Evolutionary conservation across 169 alveolate species (phyloP), one percentile per base, ranked within the genome.

Genomic region (Plasmodium coatneyi): DNA sequence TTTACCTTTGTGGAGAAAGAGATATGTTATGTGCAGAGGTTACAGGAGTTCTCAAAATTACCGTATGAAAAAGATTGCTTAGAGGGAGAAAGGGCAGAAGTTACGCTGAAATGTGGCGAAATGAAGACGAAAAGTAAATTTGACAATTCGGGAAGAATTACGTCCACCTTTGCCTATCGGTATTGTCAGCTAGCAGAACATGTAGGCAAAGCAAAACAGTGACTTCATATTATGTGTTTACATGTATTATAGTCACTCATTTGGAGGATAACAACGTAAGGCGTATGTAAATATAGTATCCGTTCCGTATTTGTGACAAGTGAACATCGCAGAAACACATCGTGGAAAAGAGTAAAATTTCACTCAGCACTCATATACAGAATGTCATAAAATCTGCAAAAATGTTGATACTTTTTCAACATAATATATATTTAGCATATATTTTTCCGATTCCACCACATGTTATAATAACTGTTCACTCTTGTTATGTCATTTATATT

Each of bases 11-110:
- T 87, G 72, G 93, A 87, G 25, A 95, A 95, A 49, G 96, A 95
- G 52, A 95, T 95, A 96, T 95, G 96, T 22, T 78, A 82, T 79
- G 87, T 87, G 25, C 89, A 87, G 43, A 76, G 89, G 43, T 46
- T 87, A 78, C 87, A 87, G 72, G 93, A 87, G 46, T 87, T 76
- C 28, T 19, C 87, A 12, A 56, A 87, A 79, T 52, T 78, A 49
- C 9, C 56, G 70, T n/a, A 78, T 46, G 82, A 76, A 54, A 36
- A 72, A 25, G 12, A 39, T 16, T 71, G 19, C 52, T 36, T 84
- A 52, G 78, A 84, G 52, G 56, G 25, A 41, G 82, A 86, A 7
- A 41, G 80, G 34, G 83, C 36, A 34, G 22, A 32, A 43, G 39
- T 16, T 54, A 34, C 10, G 10, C 25, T 25, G 70, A 60, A 41